These are phyloP conservation scores for Brettanomyces custersianus DNA, from an alignment of 805 yeast species.

Conservation along the genomic window DNA sequence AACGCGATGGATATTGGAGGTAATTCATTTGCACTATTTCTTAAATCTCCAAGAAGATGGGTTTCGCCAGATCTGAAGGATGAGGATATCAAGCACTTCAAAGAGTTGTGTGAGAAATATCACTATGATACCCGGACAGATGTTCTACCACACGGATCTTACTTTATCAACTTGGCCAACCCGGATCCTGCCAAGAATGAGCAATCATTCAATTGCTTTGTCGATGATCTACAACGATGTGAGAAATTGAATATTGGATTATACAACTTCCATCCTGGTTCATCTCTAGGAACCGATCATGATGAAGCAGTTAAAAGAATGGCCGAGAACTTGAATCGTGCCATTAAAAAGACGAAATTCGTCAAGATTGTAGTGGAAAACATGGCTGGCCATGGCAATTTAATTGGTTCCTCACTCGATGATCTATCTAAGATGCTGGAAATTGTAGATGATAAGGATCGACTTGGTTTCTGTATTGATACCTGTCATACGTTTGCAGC, in stretches of 20 bases:
- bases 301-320: slow-evolving; percentile 46
- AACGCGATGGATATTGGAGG: slow-evolving; percentile 47
- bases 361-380: slow-evolving; percentile 90
- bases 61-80: slow-evolving; percentile 65
- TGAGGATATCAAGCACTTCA: slow-evolving; percentile 62
- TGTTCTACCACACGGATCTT: slow-evolving; percentile 90
- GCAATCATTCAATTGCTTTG: slow-evolving; percentile 65
- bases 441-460: slow-evolving; percentile 63
- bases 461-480: slow-evolving; percentile 95
- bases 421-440: slow-evolving; percentile 72
- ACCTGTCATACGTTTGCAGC: slow-evolving; percentile 97
- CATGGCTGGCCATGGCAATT: slow-evolving; percentile 95
- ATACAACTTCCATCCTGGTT: slow-evolving; percentile 92
- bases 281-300: slow-evolving; percentile 65
- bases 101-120: slow-evolving; percentile 47
- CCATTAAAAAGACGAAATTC: slow-evolving; percentile 60
- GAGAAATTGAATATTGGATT: slow-evolving; percentile 77
- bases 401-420: slow-evolving; percentile 73
- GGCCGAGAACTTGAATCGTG: slow-evolving; percentile 74
- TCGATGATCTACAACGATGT: slow-evolving; percentile 84
- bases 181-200: slow-evolving; percentile 75
- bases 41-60: slow-evolving; percentile 90
- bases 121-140: slow-evolving; percentile 71
- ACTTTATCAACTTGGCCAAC: slow-evolving; percentile 85
- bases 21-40: slow-evolving; percentile 82